A percentile compares a stretch with the other conserved stretches of the same genome.
Evolutionary conservation across 768 basidiomycete genomes (phyloP).

Genomic region (Tricholoma matsutake): DNA sequence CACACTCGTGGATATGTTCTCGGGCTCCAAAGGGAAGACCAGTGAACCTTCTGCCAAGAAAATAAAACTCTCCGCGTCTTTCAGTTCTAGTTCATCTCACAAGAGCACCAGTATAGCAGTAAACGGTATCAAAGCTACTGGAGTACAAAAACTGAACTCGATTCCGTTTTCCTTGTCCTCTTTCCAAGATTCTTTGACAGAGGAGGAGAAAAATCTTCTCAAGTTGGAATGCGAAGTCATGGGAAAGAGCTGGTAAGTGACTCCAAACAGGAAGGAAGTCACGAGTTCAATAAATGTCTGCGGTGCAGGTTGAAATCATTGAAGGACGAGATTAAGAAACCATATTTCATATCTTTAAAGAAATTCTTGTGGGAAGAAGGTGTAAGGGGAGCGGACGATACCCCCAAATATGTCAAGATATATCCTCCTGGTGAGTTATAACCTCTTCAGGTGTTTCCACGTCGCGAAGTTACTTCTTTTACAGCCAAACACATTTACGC

Average conservation of each 20-base stretch:
- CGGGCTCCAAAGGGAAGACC: constrained; percentile 28
- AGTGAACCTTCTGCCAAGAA: constrained; percentile 44
- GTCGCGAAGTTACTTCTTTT: constrained; percentile 6
- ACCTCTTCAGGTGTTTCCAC: neutral
- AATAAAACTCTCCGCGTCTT: constrained; percentile 33
- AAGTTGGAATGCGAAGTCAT: constrained; percentile 70
- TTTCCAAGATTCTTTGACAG: constrained; percentile 51
- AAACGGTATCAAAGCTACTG: constrained; percentile 10
- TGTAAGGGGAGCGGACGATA: constrained; percentile 49
- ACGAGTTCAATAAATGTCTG: neutral
- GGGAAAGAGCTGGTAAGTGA: constrained; percentile 64
- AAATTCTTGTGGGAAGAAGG: constrained; percentile 66
- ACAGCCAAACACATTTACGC: constrained; percentile 81
- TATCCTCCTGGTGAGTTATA: constrained; percentile 71
- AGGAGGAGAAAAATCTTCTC: constrained; percentile 56
- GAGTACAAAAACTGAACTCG: constrained; percentile 46
- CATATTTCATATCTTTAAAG: constrained; percentile 75
- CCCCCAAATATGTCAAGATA: constrained; percentile 47
- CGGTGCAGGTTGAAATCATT: constrained; percentile 65
- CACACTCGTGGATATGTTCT: constrained; percentile 65
- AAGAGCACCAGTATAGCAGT: constrained; percentile 4
- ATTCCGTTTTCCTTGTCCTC: constrained; percentile 65
- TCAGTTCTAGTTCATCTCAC: constrained; percentile 18
- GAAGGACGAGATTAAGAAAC: constrained; percentile 70
- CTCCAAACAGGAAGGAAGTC: neutral